A percentile compares a stretch with the other conserved stretches of the same genome.
Conservation (phyloP, 305 asterid species). For the Solanum hybrid region DNA sequence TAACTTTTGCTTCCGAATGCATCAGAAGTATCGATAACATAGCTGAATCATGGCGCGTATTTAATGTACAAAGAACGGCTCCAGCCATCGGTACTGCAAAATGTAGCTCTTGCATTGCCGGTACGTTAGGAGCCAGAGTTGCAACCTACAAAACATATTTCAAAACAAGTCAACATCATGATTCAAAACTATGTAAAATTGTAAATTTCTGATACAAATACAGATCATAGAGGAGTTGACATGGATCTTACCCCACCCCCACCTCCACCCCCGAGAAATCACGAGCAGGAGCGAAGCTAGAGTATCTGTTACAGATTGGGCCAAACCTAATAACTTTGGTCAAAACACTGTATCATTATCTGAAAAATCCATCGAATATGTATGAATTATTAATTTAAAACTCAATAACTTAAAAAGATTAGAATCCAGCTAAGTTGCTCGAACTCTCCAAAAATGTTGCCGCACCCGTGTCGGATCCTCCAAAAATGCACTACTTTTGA, state of each 20-base stretch:
- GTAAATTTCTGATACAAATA: not conserved
- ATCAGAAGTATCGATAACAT: conserved; percentile 62
- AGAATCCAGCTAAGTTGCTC: no score
- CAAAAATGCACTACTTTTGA: no score
- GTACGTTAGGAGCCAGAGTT: conserved; percentile 70
- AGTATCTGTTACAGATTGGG: not conserved
- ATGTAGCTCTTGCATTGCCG: conserved; percentile 89
- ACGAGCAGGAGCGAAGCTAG: not conserved
- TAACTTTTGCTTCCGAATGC: conserved; percentile 70
- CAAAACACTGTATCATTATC: no score
- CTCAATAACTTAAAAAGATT: no score
- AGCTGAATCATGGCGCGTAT: conserved; percentile 62
- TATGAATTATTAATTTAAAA: no score
- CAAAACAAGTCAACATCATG: not conserved
- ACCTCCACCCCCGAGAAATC: not conserved
- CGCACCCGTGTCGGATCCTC: no score
- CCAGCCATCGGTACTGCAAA: conserved; percentile 97
- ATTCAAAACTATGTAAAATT: not conserved
- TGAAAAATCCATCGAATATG: no score
- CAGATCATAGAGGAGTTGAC: not conserved
- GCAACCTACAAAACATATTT: conserved; percentile 45
- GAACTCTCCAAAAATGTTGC: no score
- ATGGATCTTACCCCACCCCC: not conserved
- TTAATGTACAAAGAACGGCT: conserved; percentile 65
- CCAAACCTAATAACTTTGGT: not conserved